Evolutionary conservation across 306 rosid species (phyloP).

Genomic region (Aeschynomene evenia): DNA sequence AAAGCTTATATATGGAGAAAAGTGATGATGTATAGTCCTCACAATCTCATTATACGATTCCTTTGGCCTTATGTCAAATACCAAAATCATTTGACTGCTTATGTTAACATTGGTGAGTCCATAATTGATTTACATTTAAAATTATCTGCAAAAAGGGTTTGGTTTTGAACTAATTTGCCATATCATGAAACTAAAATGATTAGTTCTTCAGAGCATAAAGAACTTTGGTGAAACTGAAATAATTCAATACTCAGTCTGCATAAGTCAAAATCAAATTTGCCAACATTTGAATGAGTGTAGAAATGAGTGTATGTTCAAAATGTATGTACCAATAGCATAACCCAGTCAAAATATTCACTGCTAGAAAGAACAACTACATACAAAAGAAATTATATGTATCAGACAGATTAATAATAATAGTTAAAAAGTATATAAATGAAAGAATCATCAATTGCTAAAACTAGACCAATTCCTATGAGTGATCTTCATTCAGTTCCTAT

Average conservation of each 20-base stretch:
- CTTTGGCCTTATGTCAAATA: not conserved
- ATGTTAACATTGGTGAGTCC: too few species aligned
- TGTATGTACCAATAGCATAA: too few species aligned
- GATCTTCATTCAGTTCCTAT: slow-evolving; percentile 2
- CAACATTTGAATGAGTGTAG: too few species aligned
- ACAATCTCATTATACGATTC: not conserved
- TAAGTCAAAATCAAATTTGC: too few species aligned
- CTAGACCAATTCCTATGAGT: not conserved
- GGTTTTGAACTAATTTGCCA: too few species aligned
- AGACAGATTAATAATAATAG: not conserved
- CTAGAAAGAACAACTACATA: too few species aligned
- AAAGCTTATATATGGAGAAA: not conserved
- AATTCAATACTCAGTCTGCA: not conserved
- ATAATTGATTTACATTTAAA: too few species aligned
- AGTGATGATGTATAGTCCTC: not conserved
- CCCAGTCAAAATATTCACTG: not conserved
- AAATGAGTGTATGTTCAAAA: too few species aligned
- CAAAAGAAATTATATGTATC: not conserved
- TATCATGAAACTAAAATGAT: too few species aligned
- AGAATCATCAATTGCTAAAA: slow-evolving; percentile 18
- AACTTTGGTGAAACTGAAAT: not conserved
- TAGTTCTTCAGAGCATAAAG: too few species aligned
- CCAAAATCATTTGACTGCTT: too few species aligned
- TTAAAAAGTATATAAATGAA: slow-evolving; percentile 15
- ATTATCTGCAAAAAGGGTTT: too few species aligned